Conservation (phyloP, 1,284 basidiomycete genomes). For the Rhodotorula sp. region DNA sequence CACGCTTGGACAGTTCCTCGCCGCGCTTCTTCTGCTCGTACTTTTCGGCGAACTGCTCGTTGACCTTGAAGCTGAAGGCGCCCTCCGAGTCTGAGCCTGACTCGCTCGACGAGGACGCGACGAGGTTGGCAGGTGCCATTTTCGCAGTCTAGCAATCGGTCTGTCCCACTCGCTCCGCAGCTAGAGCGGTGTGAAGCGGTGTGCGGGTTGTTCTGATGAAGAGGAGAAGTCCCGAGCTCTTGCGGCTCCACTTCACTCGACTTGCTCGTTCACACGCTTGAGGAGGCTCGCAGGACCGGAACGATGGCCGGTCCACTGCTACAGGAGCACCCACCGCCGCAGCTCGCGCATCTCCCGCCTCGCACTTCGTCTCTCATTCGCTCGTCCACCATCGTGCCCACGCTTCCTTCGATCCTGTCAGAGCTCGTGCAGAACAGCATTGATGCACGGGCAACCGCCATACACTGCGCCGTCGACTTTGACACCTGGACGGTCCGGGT, state of each 20-base stretch:
- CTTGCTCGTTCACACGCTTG: too few species aligned
- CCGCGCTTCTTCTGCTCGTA: conserved; percentile 75
- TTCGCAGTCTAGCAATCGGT: neutral
- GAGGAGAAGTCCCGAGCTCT: neutral
- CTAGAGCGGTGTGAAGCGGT: too few species aligned
- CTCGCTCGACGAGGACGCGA: conserved; percentile 6
- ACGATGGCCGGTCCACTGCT: neutral
- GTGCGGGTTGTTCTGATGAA: neutral
- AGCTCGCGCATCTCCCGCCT: conserved; percentile 43
- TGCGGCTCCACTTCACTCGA: neutral
- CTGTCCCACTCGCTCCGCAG: too few species aligned
- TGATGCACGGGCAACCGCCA: conserved; percentile 50
- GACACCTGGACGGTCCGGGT: conserved; percentile 76
- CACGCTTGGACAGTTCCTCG: conserved; percentile 74
- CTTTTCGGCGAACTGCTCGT: conserved; percentile 77
- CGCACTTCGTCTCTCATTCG: conserved; percentile 55
- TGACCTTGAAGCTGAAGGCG: conserved; percentile 53
- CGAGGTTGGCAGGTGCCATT: conserved; percentile 7
- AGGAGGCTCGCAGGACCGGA: too few species aligned
- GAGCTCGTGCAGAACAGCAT: conserved; percentile 80
- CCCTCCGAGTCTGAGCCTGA: conserved; percentile 9
- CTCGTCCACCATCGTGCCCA: conserved; percentile 76
- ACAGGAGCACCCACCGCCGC: neutral
- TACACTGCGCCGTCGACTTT: conserved; percentile 49
- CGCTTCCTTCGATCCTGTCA: conserved; percentile 69